phyloP scores from a whole-genome alignment of 225 moss, liverwort and hornwort species.

The Physcomitrellopsis africana region DNA sequence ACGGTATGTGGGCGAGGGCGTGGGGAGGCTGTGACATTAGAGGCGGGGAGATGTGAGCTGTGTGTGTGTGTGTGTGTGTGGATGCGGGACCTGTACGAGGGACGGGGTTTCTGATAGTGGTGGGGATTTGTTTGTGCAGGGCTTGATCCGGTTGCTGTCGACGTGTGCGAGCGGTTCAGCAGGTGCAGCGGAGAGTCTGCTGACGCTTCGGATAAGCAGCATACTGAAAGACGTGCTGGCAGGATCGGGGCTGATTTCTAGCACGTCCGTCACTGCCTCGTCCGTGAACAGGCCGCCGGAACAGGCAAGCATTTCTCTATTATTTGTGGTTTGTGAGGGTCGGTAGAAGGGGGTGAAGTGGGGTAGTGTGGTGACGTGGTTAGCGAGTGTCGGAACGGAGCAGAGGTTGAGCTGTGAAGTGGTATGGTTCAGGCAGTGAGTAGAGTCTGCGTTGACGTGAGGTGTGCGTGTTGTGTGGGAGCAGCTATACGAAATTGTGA shows the following conservation, averaged over 20 bases:
- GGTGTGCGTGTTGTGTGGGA: constrained; percentile 17
- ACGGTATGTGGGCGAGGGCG: constrained; percentile 91
- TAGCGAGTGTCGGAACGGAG: no score
- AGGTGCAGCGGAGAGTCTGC: constrained; percentile 85
- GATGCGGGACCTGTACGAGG: background rate
- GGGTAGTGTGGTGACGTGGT: no score
- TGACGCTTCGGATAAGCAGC: constrained; percentile 86
- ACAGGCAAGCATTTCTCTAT: constrained; percentile 55
- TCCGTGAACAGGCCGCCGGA: constrained; percentile 98
- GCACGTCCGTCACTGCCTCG: constrained; percentile 80
- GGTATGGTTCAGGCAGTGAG: background rate
- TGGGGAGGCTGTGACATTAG: no score
- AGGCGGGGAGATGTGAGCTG: background rate
- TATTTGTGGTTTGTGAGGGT: no score
- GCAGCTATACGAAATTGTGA: constrained; percentile 77
- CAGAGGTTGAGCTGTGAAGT: background rate
- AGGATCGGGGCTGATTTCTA: constrained; percentile 86
- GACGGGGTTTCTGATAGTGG: constrained; percentile 9
- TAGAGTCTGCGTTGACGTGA: background rate
- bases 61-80: no score
- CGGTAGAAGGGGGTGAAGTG: no score
- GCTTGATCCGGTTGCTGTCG: constrained; percentile 86
- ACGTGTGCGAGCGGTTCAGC: constrained; percentile 95
- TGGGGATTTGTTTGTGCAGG: constrained; percentile 60
- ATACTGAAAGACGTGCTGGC: constrained; percentile 94